Base-by-base conservation (phyloP, 2,329 filamentous ascomycete species). In the Macrophomina tecta region DNA sequence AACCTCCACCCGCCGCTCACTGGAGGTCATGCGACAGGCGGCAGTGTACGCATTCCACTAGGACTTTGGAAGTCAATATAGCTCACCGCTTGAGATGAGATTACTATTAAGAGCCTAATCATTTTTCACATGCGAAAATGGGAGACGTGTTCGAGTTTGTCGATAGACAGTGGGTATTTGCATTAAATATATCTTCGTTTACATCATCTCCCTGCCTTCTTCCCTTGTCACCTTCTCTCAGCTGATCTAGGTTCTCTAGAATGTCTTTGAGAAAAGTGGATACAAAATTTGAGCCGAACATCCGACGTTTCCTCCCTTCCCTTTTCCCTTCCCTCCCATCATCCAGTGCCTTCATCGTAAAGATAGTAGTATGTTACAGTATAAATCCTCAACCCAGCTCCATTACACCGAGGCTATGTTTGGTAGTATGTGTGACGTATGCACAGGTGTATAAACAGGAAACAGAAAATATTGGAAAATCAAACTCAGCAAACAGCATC, bases 361-460 rank as follows among this genome's bases (percentile, higher is more conserved):
- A 62, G 58, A 62, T 62, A 62, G 58, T 62, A 32, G n/a, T 45
- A 45, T 18, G 30, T 40, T 64, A 64, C 61, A 53, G 48, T 52
- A 64, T 45, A 45, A 38, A 34, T 48, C 49, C 23, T 40, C 46
- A 64, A 23, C 12, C 40, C n/a, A n/a, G 32, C 61, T 18, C 38
- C 34, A 52, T 64, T 53, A 52, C 61, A 52, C 46, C 49, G 34
- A 36, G 28, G 40, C 42, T 34, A 55, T 36, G 28, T 62, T 32
- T 34, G 38, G 30, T n/a, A 62, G 40, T 49, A 38, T 38, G 36
- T 38, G 42, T 45, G 38, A 14, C 42, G 42, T 45, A 45, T 45
- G 42, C 11, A 23, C 16, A 49, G 51, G 36, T 64, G 36, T 45
- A 32, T 36, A 51, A 58, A 58, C 5, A 51, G 49, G 38, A 49